Percentiles rank a stretch among this genome's conserved stretches.
Conservation (phyloP, 2,329 filamentous ascomycete genomes). For the Diplodia mutila region DNA sequence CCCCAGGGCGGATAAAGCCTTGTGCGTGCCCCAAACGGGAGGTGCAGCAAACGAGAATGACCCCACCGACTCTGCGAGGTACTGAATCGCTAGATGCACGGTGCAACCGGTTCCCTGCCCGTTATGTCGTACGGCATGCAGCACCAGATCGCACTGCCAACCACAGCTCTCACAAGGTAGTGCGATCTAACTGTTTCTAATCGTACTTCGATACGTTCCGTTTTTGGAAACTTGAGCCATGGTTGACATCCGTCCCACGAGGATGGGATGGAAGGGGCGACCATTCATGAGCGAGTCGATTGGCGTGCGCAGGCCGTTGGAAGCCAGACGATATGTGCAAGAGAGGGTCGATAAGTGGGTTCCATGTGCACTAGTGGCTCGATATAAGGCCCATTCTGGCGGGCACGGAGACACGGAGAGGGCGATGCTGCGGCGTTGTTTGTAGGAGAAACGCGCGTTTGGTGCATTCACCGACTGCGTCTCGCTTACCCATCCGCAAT, state of each 20-base stretch:
- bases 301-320: neutral
- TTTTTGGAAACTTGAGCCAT: neutral
- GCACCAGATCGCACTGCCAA: neutral
- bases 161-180: conserved; percentile 7
- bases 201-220: neutral
- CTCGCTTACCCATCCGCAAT: neutral
- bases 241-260: neutral
- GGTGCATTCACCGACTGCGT: neutral
- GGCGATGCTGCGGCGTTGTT: neutral
- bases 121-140: conserved; percentile 7
- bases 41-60: neutral
- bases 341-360: neutral
- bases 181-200: conserved; percentile 6
- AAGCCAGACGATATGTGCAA: neutral
- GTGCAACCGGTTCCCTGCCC: conserved; percentile 9
- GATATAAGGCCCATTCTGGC: neutral
- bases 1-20: neutral
- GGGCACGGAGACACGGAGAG: neutral
- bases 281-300: neutral
- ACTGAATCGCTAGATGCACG: conserved; percentile 1
- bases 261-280: too few species aligned
- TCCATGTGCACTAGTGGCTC: neutral
- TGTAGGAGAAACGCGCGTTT: neutral
- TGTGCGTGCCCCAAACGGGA: neutral
- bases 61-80: neutral